Evolutionary conservation across 805 yeast species (phyloP), one percentile per base, ranked within the genome.

Genomic region (Dipodascus albidus): DNA sequence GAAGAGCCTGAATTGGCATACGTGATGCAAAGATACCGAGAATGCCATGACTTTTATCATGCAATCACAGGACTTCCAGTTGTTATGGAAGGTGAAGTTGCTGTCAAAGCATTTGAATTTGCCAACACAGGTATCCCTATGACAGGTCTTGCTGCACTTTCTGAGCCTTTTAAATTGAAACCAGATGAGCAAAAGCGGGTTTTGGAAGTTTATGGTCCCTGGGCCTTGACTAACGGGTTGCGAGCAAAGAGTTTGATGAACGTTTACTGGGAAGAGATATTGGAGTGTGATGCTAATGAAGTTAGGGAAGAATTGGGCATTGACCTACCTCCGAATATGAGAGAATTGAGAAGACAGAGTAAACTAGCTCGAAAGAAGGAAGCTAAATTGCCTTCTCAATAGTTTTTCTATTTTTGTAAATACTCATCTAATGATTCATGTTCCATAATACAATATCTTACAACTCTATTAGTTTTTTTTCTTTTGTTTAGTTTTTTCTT

Each of bases 1-100:
- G 90, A 87, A 58, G 89, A 93, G 64, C 90, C 87, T 48, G 95
- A 88, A 62, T 78, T 87, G 59, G 96, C 96, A 0, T 93, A 84
- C 64, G 84, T 91, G n/a, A 88, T 82, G 73, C 95, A 88, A 66
- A 73, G 99, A 61, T 93, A 91, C 66, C 78, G 99, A 52, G 98
- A 93, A 66, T 90, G 96, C 64, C 99, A 93, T 64, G 99, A 93
- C 64, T 93, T 93, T 63, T 91, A 89, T 65, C 99, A 93, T 65
- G 87, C 98, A 0, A 75, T 93, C 24, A 85, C 95, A 0, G 91
- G 95, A 15, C 74, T 87, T 51, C 98, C 98, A 0, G 86, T 90
- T 49, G 83, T 86, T 48, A 79, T 93, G 58, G 98, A 93, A 64
- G 99, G 99, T n/a, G 99, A 93, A 65, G 83, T 93, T 52, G 88